These are phyloP conservation scores for Solanum rostratum DNA, from an alignment of 257 asterid species.

Conservation along the genomic window DNA sequence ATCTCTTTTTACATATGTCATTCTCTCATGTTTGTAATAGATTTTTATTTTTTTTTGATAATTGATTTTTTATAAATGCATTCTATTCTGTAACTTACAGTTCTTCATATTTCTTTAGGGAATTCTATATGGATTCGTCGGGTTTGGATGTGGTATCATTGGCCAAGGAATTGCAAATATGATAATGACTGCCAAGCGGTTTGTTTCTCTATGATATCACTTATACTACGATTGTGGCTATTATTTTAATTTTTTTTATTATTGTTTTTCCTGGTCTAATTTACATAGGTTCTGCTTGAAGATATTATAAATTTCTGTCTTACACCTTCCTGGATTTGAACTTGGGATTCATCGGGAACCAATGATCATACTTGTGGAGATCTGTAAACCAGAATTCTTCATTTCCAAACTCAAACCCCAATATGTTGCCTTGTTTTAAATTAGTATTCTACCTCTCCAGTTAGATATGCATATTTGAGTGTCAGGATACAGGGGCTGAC, in stretches of 20 bases:
- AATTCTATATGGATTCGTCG: conserved; percentile 76
- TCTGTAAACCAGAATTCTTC: not conserved
- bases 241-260: not conserved
- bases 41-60: too few relatives aligned
- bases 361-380: not conserved
- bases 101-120: conserved; percentile 44
- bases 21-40: not conserved
- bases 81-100: not conserved
- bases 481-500: not conserved
- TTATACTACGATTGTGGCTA: not conserved
- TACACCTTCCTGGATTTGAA: not conserved
- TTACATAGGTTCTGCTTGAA: not conserved
- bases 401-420: not conserved
- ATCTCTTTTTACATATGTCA: not conserved
- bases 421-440: not conserved
- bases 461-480: not conserved
- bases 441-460: not conserved
- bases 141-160: conserved; percentile 89
- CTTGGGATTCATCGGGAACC: not conserved
- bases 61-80: not conserved
- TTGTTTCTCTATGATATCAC: conserved; percentile 7
- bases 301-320: not conserved
- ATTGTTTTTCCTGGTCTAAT: not conserved
- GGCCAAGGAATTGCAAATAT: conserved; percentile 97
- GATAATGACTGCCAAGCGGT: conserved; percentile 96